Evolutionary conservation across 1,284 basidiomycete genomes (phyloP), one percentile per base, ranked within the genome.

Genomic region (Cutaneotrichosporon cyanovorans): DNA sequence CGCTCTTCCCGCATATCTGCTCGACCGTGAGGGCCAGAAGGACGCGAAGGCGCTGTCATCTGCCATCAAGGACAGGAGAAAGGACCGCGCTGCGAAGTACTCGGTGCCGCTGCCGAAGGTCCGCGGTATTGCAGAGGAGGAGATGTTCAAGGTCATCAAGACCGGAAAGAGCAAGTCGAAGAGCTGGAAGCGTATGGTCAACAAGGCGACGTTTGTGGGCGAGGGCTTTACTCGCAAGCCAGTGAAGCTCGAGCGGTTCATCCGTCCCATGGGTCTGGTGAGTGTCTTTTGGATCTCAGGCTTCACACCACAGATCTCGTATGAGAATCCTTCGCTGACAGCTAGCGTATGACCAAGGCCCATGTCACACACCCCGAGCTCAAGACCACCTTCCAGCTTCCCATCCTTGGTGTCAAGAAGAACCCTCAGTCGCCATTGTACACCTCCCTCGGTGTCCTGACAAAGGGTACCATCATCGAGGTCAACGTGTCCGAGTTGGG

Each of bases 121-220:
- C 43, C 78, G 93, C 47, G 95, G 95, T 37, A 97, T 99, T 60
- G 92, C 93, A 16, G 95, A 99, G 72, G 95, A 98, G 65, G 95
- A 99, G 77, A 95, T 93, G 81, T 99, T 99, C 80, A 97, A 95
- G 78, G 95, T 98, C 30, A 80, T 99, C 79, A 89, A 92, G 77
- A 93, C 93, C 0, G 95, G 95, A 47, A 97, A 97, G 78, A 86
- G 82, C 67, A 97, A 93, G 76, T 82, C 80, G 68, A 99, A 98
- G 74, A 81, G 85, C 21, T 99, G 95, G 95, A 99, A 99, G 76
- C 81, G 95, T 58, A 97, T 99, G 93, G 89, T 99, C 56, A 96
- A 92, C 57, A 99, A 98, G 74, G 92, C 93, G 37, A 97, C 93
- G 2, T 98, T 98, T 68, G 93, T 98, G 36, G 93, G 93, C 10